These are phyloP conservation scores for Curvularia spicifera DNA, from an alignment of 2,329 filamentous ascomycete species.

Conservation along the genomic window DNA sequence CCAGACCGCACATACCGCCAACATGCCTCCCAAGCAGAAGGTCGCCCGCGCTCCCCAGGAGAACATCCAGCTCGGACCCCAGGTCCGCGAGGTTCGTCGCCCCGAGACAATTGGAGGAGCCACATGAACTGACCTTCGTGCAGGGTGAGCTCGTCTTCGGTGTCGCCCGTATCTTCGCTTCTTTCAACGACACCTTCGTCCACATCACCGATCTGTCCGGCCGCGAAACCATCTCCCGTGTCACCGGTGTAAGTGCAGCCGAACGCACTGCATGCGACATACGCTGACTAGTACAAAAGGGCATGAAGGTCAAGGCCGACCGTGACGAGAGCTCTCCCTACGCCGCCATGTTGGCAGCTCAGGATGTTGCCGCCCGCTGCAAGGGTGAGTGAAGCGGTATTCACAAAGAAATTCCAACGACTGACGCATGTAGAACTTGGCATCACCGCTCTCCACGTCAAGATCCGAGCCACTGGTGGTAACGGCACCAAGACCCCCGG, in stretches of 20 bases:
- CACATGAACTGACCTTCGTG: conserved; percentile 27
- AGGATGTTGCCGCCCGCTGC: conserved; percentile 88
- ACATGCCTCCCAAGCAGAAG: conserved; percentile 90
- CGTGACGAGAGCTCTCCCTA: conserved; percentile 99
- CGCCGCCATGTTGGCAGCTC: conserved; percentile 99
- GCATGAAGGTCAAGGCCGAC: conserved; percentile 95
- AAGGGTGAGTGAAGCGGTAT: conserved; percentile 52
- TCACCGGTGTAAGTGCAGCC: conserved; percentile 76
- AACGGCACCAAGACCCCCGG: conserved; percentile 99
- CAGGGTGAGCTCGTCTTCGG: conserved; percentile 95
- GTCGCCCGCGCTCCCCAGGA: conserved; percentile 79
- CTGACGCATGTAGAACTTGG: conserved; percentile 63
- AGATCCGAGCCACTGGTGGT: conserved; percentile 99
- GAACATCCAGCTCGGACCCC: conserved; percentile 92
- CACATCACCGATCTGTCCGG: conserved; percentile 99
- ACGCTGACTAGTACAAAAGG: conserved; percentile 14
- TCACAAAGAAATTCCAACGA: background rate
- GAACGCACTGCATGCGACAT: conserved; percentile 3
- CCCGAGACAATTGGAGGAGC: conserved; percentile 5
- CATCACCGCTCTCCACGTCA: conserved; percentile 98
- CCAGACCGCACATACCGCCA: conserved; percentile 40
- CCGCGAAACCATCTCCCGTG: conserved; percentile 99
- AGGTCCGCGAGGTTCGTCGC: conserved; percentile 79
- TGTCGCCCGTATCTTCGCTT: conserved; percentile 97
- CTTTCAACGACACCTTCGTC: conserved; percentile 71